Base-by-base conservation (phyloP, 805 yeast species). In the Ogataea methylovora region DNA sequence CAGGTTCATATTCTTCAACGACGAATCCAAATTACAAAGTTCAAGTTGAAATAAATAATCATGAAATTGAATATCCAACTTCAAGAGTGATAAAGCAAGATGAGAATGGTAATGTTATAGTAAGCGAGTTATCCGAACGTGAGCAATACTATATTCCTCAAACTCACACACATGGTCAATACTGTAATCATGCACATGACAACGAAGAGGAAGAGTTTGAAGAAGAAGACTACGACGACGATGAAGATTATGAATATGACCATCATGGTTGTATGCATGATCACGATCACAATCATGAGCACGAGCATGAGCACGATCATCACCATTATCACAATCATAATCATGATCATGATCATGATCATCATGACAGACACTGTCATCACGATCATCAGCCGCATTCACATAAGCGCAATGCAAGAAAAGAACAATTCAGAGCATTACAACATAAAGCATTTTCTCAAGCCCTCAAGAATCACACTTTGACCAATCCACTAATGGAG, bases 31-130 rank as follows among this genome's bases (percentile, higher is more conserved):
- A 34, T 25, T 11, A 21, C 30, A 44, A 45, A 30, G 39, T 36
- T 45, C 60, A 69, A 29, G 76, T 73, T 2, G 67, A 74, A 30
- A 45, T 76, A 18, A 69, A 68, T 47, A 65, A 76, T 45, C 74
- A 79, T 11, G 64, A 68, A 26, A 68, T 71, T 24, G 85, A 79
- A 12, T 82, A 82, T 48, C 92, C 92, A 3, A 67, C 72, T 11
- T 79, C 87, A 8, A 56, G 92, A 37, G 76, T 82, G 4, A 76
- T 82, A 30, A 79, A 74, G 44, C 77, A 79, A 44, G 82, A 73
- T 4, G 42, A 54, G 5, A 80, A 83, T 51, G 94, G 94, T 7
- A 84, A 81, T 44, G 82, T 84, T 5, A 71, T 83, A 32, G 86
- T 84, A 17, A 81, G 82, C 45, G 67, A 73, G 33, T 49, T 75